phyloP scores from a whole-genome alignment of 768 basidiomycete species.

The Boletus eberwhitei region DNA sequence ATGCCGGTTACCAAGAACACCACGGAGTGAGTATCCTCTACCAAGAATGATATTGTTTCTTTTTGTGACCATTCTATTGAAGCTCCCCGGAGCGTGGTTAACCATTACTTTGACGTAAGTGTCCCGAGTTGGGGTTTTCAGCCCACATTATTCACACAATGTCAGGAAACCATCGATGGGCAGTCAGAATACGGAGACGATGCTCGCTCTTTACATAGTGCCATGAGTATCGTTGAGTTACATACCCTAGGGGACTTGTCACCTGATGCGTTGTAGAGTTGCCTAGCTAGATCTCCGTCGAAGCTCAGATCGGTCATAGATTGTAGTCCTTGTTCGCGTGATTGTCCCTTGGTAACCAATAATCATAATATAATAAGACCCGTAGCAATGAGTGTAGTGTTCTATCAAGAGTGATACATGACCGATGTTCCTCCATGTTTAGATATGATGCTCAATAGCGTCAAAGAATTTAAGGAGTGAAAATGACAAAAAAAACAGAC shows the following conservation, averaged over 20 bases:
- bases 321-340: not conserved
- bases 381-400: conserved; percentile 36
- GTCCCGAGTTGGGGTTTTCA: not conserved
- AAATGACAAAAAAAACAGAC: conserved; percentile 9
- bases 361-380: conserved; percentile 27
- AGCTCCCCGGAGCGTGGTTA: conserved; percentile 85
- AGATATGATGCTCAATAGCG: conserved; percentile 25
- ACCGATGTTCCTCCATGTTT: conserved; percentile 34
- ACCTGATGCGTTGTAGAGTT: conserved; percentile 58
- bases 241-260: conserved; percentile 67
- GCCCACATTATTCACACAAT: not conserved
- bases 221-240: conserved; percentile 52
- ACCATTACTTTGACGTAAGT: conserved; percentile 93
- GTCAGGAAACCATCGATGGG: conserved; percentile 69
- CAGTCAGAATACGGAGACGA: conserved; percentile 76
- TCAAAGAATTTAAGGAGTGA: conserved; percentile 14
- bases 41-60: not conserved
- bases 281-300: not conserved
- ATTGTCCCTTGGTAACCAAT: conserved; percentile 9
- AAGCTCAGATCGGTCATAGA: not conserved
- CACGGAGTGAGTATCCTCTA: conserved; percentile 64
- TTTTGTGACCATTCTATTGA: conserved; percentile 9
- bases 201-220: conserved; percentile 57
- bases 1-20: conserved; percentile 91
- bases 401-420: conserved; percentile 35